Percentiles rank a stretch among this genome's conserved stretches.
These are phyloP conservation scores for Melanogaster broomeanus DNA, from an alignment of 768 basidiomycete genomes.

Conservation along the genomic window DNA sequence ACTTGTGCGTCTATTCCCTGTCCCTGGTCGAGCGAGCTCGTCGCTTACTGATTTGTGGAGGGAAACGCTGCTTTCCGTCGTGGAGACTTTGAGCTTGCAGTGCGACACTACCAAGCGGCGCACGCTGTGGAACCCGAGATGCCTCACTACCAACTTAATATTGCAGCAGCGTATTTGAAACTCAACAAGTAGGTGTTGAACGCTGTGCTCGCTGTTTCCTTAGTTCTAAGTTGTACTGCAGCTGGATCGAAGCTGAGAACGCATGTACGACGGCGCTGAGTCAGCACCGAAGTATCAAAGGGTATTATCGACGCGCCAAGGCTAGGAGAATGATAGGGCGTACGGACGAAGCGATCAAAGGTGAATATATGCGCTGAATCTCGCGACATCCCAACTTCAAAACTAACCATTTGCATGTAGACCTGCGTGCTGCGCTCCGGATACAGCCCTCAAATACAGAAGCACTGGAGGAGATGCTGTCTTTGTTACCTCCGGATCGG, in stretches of 20 bases:
- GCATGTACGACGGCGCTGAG: slow-evolving; percentile 66
- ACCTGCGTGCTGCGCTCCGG: slow-evolving; percentile 59
- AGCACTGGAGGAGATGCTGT: slow-evolving; percentile 55
- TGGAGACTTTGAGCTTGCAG: slow-evolving; percentile 56
- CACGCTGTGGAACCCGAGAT: slow-evolving; percentile 68
- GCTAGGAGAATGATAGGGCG: slow-evolving; percentile 63
- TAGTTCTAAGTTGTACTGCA: slow-evolving; percentile 31
- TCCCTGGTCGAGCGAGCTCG: not conserved
- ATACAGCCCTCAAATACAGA: slow-evolving; percentile 67
- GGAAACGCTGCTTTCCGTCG: slow-evolving; percentile 70
- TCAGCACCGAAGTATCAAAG: slow-evolving; percentile 70
- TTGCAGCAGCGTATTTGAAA: slow-evolving; percentile 75
- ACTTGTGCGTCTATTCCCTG: slow-evolving; percentile 41
- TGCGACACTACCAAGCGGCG: slow-evolving; percentile 60
- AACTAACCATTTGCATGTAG: slow-evolving; percentile 34
- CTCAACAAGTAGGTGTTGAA: slow-evolving; percentile 55
- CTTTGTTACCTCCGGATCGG: slow-evolving; percentile 33
- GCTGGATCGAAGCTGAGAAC: slow-evolving; percentile 72
- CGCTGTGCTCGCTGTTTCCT: slow-evolving; percentile 6
- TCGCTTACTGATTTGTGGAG: slow-evolving; percentile 36
- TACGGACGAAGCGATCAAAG: slow-evolving; percentile 60
- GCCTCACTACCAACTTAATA: slow-evolving; percentile 75
- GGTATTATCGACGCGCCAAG: slow-evolving; percentile 67
- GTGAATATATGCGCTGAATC: slow-evolving; percentile 30
- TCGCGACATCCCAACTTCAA: not conserved